phyloP scores from a whole-genome alignment of 2,329 filamentous ascomycete species.

The Ophiosphaerella narmari region DNA sequence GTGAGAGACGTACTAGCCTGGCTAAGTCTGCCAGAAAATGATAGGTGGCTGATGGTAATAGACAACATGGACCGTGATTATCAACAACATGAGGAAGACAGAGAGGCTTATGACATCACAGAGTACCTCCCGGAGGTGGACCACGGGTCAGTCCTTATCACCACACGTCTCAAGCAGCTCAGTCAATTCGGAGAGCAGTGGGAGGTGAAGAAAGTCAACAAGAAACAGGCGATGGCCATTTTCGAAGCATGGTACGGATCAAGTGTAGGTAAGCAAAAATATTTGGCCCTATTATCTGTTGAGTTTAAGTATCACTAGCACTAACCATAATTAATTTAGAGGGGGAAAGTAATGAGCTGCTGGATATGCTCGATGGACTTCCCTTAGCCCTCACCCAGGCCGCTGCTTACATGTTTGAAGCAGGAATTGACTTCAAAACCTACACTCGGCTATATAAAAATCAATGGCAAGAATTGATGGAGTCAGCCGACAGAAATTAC shows the following conservation, averaged over 20 bases:
- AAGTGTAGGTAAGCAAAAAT: constrained; percentile 12
- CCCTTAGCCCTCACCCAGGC: constrained; percentile 25
- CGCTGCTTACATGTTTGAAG: constrained; percentile 8
- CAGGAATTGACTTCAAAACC: constrained; percentile 11
- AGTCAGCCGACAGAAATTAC: constrained; percentile 2
- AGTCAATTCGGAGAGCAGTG: constrained; percentile 20
- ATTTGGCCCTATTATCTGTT: too few relatives aligned
- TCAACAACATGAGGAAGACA: constrained; percentile 1
- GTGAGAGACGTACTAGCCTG: constrained; percentile 24
- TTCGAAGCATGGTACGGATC: constrained; percentile 21
- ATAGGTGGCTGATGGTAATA: constrained; percentile 22
- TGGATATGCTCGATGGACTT: constrained; percentile 22
- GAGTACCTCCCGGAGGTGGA: constrained; percentile 19
- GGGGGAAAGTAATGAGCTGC: constrained; percentile 9
- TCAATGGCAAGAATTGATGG: constrained; percentile 31
- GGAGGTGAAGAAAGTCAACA: constrained; percentile 15
- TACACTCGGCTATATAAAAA: constrained; percentile 34
- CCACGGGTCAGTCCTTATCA: constrained; percentile 26
- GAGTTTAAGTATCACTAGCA: too few relatives aligned
- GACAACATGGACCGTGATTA: constrained; percentile 27
- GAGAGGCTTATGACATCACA: constrained; percentile 19
- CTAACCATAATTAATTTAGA: neutral
- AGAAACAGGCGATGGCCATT: constrained; percentile 19
- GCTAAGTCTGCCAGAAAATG: constrained; percentile 17
- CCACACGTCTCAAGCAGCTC: constrained; percentile 20